Evolutionary conservation across 148 eudicot genomes (phyloP), one percentile per base, ranked within the genome.

Genomic region (Rhododendron molle): DNA sequence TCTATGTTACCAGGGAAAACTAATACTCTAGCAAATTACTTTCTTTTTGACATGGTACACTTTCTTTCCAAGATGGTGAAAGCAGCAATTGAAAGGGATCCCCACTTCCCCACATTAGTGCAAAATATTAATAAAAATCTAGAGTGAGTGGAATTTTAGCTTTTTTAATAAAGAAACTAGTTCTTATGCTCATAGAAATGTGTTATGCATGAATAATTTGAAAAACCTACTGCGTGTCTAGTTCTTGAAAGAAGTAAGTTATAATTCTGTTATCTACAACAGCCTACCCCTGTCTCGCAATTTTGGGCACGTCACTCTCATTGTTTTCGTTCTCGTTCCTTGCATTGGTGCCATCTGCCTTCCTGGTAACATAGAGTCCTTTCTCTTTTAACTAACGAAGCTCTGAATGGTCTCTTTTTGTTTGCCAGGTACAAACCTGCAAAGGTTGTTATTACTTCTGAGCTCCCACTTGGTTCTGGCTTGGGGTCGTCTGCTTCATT

Each of bases 401-500:
- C 38, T 87, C 69, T 88, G 85, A 87, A 85, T 81, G 84, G 73
- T 67, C 47, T 88, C 69, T 32, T 62, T 85, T 88, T 58, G 49
- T 78, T 54, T 80, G 28, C 82, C 89, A 95, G 98, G 88, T 91
- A 85, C 85, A 95, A 93, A 91, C 92, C 99, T 78, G 98, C 95
- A 54, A 92, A 90, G 44, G 96, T 91, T 54, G 89, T 89, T 72
- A 89, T 97, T 80, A 89, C 92, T 85, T 95, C 99, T 84, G 96
- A 94, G 88, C 98, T 95, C 85, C 98, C 99, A 54, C 87, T 94
- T 50, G 96, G 99, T 65, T 89, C 98, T 76, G 99, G 99, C 71
- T 90, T 97, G 92, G 99, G 98, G 78, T 96, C 99, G 65, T 97
- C 99, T 85, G 98, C 98, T 85, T 94, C 99, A 85, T 90, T 93